Base-by-base conservation (phyloP, 2,329 filamentous ascomycete genomes). In the Xylaria sp. region DNA sequence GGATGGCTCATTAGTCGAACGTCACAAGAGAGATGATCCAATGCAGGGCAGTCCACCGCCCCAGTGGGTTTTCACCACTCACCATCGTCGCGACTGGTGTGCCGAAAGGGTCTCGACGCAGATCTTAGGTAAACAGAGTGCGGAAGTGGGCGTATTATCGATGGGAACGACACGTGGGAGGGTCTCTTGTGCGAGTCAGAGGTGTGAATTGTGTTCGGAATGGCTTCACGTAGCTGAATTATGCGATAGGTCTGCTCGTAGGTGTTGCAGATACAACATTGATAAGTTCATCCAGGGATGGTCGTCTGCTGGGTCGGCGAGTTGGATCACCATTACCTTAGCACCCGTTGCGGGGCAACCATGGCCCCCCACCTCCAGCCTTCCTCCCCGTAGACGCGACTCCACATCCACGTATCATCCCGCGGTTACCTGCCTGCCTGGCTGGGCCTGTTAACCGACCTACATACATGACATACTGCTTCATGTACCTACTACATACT, bases 41-140 rank as follows among this genome's bases (percentile, higher is more conserved):
- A 44, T 58, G 57, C 54, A 54, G 45, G 59, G 54, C 56, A 50
- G 44, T 62, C 57, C 59, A 54, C 56, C 47, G 55, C 47, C 29
- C 39, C 54, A 58, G 58, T 61, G 58, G 62, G 44, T 62, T 65
- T 53, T 56, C 43, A 49, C 41, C 61, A 66, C 64, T 60, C 46
- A 66, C 64, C 64, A 66, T 66, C 43, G 57, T 64, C 48, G 54
- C 59, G 55, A 56, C 52, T 60, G 50, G 55, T 47, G 53, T 52
- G 44, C 52, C 47, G 45, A 46, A n/a, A n/a, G n/a, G 52, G 18
- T 41, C 39, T 48, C 56, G 58, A 49, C 37, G 44, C 50, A 21
- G 43, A 17, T 44, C 29, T 40, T 45, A 47, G 50, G 55, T 57
- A 60, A 58, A 60, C 48, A 60, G 52, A 38, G 9, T 7, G 13